Evolutionary conservation across 768 basidiomycete species (phyloP), one percentile per base, ranked within the genome.

Genomic region (Lyophyllum semitale): DNA sequence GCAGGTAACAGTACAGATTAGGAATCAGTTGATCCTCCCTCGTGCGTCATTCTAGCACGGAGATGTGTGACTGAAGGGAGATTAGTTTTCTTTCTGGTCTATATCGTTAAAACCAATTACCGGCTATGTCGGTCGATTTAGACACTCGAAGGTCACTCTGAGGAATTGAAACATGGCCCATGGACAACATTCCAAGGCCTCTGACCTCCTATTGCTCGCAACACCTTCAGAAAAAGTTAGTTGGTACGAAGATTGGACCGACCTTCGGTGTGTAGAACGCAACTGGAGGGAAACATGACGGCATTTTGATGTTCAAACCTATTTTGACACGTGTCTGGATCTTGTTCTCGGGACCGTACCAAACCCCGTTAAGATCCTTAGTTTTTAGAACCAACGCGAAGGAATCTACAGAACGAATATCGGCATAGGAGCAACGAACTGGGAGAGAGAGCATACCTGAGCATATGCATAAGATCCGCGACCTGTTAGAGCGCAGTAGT

Each of bases 321-420:
- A 99, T 98, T 82, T 98, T 98, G 66, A 99, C 96, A 74, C 97
- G 93, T 3, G 95, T 98, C 73, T 99, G 97, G 44, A 98, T 96
- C 80, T 98, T 98, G 84, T 98, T 98, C 77, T n/a, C n/a, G n/a
- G n/a, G n/a, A n/a, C n/a, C n/a, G n/a, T n/a, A n/a, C n/a, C n/a
- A n/a, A n/a, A n/a, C n/a, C n/a, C n/a, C n/a, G n/a, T n/a, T n/a
- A n/a, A n/a, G n/a, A n/a, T n/a, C n/a, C n/a, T n/a, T n/a, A n/a
- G n/a, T n/a, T n/a, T n/a, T n/a, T n/a, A n/a, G n/a, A n/a, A n/a
- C n/a, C n/a, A n/a, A n/a, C n/a, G n/a, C n/a, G n/a, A n/a, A n/a
- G n/a, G n/a, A n/a, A n/a, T n/a, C n/a, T n/a, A n/a, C n/a, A n/a
- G n/a, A n/a, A n/a, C n/a, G n/a, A n/a, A n/a, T n/a, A n/a, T n/a